Evolutionary conservation across 2,329 filamentous ascomycete species (phyloP).

Genomic region (Sarocladium oryzae): DNA sequence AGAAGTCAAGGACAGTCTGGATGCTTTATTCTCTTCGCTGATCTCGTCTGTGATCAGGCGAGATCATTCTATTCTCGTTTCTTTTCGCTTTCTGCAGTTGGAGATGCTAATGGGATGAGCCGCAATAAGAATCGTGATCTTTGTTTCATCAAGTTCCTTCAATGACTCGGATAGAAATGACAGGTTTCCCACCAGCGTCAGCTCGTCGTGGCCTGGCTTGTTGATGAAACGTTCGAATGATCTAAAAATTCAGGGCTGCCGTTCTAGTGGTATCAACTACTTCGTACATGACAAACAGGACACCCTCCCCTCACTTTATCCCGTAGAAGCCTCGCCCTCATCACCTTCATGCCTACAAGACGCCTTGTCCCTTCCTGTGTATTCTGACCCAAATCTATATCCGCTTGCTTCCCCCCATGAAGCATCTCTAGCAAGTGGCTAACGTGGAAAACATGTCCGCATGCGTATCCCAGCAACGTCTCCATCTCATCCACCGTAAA

Average conservation of each 20-base stretch:
- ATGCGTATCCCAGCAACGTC: slow-evolving; percentile 73
- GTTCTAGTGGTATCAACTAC: slow-evolving; percentile 13
- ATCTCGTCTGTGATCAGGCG: too few relatives aligned
- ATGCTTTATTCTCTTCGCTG: neutral
- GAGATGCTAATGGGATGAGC: neutral
- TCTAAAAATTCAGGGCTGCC: slow-evolving; percentile 1
- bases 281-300: slow-evolving; percentile 43
- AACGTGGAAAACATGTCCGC: slow-evolving; percentile 76
- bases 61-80: too few relatives aligned
- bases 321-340: slow-evolving; percentile 70
- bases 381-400: slow-evolving; percentile 39
- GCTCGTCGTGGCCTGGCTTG: too few relatives aligned
- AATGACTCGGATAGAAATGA: neutral
- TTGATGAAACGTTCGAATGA: too few relatives aligned
- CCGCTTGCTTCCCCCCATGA: slow-evolving; percentile 35
- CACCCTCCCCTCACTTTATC: slow-evolving; percentile 63
- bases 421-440: slow-evolving; percentile 58
- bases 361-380: slow-evolving; percentile 41
- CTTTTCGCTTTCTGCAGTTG: neutral
- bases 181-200: too few relatives aligned
- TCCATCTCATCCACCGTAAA: slow-evolving; percentile 60
- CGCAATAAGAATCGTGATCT: neutral
- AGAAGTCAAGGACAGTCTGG: neutral
- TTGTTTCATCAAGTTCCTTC: neutral
- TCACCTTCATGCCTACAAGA: slow-evolving; percentile 80